Conservation (phyloP, 345 rosid species). For the Boechera stricta region DNA sequence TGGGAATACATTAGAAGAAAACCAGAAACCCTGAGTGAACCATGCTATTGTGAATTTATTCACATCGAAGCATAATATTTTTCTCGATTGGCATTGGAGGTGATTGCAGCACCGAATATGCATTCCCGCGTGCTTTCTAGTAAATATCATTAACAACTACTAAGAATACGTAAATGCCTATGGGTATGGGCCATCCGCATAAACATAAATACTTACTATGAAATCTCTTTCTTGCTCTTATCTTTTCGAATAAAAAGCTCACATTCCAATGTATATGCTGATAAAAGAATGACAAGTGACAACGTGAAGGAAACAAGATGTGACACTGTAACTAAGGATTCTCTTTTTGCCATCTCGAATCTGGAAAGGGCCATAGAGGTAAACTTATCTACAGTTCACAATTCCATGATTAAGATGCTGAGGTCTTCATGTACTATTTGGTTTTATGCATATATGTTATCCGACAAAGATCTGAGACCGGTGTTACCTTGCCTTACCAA, state of each 20-base stretch:
- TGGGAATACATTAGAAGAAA: neutral
- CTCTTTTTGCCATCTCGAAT: constrained; percentile 14
- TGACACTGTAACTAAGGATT: constrained; percentile 19
- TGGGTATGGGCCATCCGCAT: constrained; percentile 18
- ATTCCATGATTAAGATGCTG: neutral
- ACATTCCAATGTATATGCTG: constrained; percentile 28
- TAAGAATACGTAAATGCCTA: neutral
- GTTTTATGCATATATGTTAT: neutral
- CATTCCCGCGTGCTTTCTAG: neutral
- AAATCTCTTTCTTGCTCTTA: constrained; percentile 15
- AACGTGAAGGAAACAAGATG: neutral
- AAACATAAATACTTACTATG: neutral
- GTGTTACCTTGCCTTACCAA: constrained; percentile 5
- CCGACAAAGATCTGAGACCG: neutral
- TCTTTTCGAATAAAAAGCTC: constrained; percentile 19
- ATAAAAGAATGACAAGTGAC: constrained; percentile 31
- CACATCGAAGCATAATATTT: neutral
- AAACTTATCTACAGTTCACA: constrained; percentile 13
- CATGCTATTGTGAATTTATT: neutral
- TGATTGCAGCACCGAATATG: neutral
- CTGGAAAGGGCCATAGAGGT: constrained; percentile 14
- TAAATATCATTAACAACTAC: constrained; percentile 10
- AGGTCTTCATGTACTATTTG: neutral
- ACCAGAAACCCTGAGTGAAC: neutral
- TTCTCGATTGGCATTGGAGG: neutral